Evolutionary conservation across 148 eudicot species (phyloP).

Genomic region (Rhododendron kiyosumense): DNA sequence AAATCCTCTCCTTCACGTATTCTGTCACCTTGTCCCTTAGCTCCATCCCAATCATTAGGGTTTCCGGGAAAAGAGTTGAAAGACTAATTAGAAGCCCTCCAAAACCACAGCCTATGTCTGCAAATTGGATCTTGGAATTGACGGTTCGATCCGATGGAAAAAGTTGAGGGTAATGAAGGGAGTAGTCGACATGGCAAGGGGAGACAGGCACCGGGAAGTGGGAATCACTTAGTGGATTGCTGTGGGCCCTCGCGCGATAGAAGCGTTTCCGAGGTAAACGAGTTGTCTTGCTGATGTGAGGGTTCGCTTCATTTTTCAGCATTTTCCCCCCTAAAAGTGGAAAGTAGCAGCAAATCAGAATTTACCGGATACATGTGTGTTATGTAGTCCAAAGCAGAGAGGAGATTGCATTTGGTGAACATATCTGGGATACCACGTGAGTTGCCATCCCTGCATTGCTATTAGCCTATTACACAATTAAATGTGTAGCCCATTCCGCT

Average conservation of each 20-base stretch:
- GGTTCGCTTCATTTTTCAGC: constrained; percentile 47
- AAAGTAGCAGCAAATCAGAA: not conserved
- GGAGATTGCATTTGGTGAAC: too few relatives aligned
- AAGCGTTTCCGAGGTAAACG: constrained; percentile 86
- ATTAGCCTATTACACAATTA: too few relatives aligned
- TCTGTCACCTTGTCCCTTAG: constrained; percentile 82
- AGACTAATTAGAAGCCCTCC: constrained; percentile 87
- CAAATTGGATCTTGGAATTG: constrained; percentile 59
- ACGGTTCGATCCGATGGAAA: constrained; percentile 28
- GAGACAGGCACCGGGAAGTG: constrained; percentile 87
- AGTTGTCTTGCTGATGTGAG: constrained; percentile 62
- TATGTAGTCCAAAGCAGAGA: not conserved
- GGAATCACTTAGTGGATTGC: constrained; percentile 92
- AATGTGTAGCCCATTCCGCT: too few relatives aligned
- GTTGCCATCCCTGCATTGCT: too few relatives aligned
- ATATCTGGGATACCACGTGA: too few relatives aligned
- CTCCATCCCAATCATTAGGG: constrained; percentile 96
- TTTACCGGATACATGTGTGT: not conserved
- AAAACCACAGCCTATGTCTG: constrained; percentile 93
- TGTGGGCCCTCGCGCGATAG: constrained; percentile 91
- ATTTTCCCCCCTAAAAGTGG: constrained; percentile 20
- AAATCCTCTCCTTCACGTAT: constrained; percentile 81
- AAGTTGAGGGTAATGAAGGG: constrained; percentile 58
- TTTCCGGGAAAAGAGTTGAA: constrained; percentile 68
- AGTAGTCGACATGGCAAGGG: constrained; percentile 70